Conservation (phyloP, 139 green algal genomes). For the Monoraphidium neglectum region DNA sequence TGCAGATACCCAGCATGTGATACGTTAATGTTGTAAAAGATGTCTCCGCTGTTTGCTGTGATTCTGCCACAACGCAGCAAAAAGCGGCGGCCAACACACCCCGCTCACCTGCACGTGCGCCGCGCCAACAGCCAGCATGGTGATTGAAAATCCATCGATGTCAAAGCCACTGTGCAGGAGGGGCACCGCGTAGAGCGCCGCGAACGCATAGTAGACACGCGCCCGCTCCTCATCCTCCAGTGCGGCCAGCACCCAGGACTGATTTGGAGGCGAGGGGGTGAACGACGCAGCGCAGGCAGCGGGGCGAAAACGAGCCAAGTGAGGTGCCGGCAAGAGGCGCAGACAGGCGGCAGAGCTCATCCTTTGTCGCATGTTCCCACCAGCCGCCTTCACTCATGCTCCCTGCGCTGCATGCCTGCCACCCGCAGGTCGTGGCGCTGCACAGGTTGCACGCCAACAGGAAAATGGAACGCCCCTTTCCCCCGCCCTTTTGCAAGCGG, state of each 20-base stretch:
- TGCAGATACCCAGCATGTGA: no score
- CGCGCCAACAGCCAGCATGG: constrained; percentile 47
- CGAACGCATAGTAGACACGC: constrained; percentile 58
- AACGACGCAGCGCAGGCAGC: no score
- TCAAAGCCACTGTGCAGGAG: constrained; percentile 63
- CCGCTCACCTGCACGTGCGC: constrained; percentile 64
- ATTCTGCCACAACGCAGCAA: no score
- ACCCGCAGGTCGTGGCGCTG: background rate
- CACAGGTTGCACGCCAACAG: no score
- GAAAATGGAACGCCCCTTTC: no score
- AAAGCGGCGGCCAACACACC: no score
- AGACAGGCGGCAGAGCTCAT: background rate
- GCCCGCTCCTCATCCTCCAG: constrained; percentile 48
- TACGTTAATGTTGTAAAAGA: no score
- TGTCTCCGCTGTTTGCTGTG: no score
- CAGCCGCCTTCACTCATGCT: background rate
- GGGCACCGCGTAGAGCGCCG: constrained; percentile 65
- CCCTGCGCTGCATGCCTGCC: background rate
- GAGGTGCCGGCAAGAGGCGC: background rate
- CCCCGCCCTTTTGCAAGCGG: no score
- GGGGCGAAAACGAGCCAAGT: background rate
- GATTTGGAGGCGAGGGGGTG: background rate
- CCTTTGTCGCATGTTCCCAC: background rate
- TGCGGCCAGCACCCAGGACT: constrained; percentile 76
- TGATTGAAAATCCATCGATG: constrained; percentile 52